phyloP scores from a whole-genome alignment of 768 basidiomycete genomes.

The Lactarius quietus region DNA sequence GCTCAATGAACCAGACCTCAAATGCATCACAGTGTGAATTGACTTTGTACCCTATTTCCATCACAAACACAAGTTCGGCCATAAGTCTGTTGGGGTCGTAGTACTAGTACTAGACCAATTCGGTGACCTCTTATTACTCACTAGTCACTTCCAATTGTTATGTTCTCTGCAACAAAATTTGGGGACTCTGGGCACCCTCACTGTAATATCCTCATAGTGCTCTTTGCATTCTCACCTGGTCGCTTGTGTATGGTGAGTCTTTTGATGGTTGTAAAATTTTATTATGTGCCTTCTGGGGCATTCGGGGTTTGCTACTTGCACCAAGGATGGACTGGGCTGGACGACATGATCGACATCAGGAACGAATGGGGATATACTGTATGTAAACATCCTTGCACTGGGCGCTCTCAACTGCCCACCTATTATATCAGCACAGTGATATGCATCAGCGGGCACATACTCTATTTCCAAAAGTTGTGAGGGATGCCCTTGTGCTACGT shows the following conservation, averaged over 20 bases:
- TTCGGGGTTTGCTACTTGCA: slow-evolving; percentile 54
- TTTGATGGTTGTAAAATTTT: too few species aligned
- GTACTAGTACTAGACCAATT: slow-evolving; percentile 50
- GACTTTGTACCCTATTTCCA: too few species aligned
- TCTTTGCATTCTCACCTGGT: slow-evolving; percentile 55
- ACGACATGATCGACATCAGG: slow-evolving; percentile 56
- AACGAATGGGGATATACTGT: slow-evolving; percentile 57
- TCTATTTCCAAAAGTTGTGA: neutral
- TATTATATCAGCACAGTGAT: too few species aligned
- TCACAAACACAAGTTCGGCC: too few species aligned
- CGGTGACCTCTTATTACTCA: slow-evolving; percentile 34
- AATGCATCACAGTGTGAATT: too few species aligned
- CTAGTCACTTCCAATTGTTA: neutral
- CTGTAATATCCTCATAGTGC: slow-evolving; percentile 64
- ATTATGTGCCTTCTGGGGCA: slow-evolving; percentile 62
- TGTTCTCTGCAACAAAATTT: neutral
- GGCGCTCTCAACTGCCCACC: slow-evolving; percentile 60
- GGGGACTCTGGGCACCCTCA: slow-evolving; percentile 47
- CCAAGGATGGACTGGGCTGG: slow-evolving; percentile 62
- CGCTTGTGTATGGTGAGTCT: too few species aligned
- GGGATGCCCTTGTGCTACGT: too few species aligned
- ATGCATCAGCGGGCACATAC: slow-evolving; percentile 40
- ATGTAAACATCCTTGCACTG: slow-evolving; percentile 58
- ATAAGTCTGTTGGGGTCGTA: too few species aligned
- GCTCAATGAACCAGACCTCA: too few species aligned